Evolutionary conservation across 1,284 basidiomycete genomes (phyloP).

Genomic region (Naganishia cerealis): DNA sequence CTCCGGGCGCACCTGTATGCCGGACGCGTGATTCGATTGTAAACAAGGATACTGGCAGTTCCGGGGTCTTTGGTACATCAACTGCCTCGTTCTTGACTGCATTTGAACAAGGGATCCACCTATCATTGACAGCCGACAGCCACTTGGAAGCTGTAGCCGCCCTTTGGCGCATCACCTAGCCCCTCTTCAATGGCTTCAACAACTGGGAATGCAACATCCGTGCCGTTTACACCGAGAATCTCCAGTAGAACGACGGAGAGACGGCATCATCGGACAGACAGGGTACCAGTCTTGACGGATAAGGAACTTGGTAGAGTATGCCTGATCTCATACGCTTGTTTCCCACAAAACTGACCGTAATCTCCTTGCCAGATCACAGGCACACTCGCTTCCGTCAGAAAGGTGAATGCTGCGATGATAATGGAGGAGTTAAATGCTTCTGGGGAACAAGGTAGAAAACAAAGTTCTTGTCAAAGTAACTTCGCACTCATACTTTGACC

Average conservation of each 20-base stretch:
- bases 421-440: slow-evolving; percentile 47
- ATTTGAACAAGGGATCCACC: neutral
- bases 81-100: too few species aligned
- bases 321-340: too few species aligned
- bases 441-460: slow-evolving; percentile 14
- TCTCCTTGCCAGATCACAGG: slow-evolving; percentile 36
- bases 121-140: too few species aligned
- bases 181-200: slow-evolving; percentile 16
- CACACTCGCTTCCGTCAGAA: slow-evolving; percentile 47
- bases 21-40: slow-evolving; percentile 6
- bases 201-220: slow-evolving; percentile 41
- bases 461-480: neutral
- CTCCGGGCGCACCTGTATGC: slow-evolving; percentile 3
- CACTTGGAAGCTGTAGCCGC: too few species aligned
- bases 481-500: neutral
- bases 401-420: slow-evolving; percentile 46
- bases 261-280: slow-evolving; percentile 35
- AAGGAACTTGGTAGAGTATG: slow-evolving; percentile 44
- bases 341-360: slow-evolving; percentile 24
- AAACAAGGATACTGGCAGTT: slow-evolving; percentile 6
- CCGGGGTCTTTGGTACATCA: slow-evolving; percentile 1
- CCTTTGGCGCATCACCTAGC: too few species aligned
- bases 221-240: slow-evolving; percentile 50
- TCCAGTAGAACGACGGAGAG: slow-evolving; percentile 37
- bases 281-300: slow-evolving; percentile 36